These are phyloP conservation scores for Yamadazyma aaseri DNA, from an alignment of 1,139 yeast genomes.

Conservation along the genomic window DNA sequence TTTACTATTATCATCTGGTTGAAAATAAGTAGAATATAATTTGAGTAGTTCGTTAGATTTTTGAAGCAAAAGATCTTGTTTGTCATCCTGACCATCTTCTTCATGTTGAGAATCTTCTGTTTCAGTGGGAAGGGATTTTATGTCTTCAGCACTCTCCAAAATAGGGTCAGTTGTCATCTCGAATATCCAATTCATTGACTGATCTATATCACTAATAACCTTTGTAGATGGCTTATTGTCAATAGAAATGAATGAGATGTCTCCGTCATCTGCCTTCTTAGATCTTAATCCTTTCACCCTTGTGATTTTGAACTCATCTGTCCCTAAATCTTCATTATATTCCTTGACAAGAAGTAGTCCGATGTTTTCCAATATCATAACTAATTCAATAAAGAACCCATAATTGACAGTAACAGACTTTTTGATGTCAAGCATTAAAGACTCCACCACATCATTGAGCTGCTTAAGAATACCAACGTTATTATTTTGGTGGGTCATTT, in stretches of 20 bases:
- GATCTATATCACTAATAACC: slow-evolving; percentile 29
- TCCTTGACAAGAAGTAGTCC: slow-evolving; percentile 64
- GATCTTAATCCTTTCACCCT: slow-evolving; percentile 71
- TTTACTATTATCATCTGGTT: slow-evolving; percentile 14
- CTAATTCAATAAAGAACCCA: slow-evolving; percentile 43
- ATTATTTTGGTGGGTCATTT: slow-evolving; percentile 31
- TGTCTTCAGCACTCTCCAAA: slow-evolving; percentile 12
- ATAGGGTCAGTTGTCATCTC: slow-evolving; percentile 19
- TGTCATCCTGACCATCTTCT: slow-evolving; percentile 12
- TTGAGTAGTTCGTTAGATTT: slow-evolving; percentile 16
- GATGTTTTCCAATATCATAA: slow-evolving; percentile 69
- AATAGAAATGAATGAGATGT: slow-evolving; percentile 17
- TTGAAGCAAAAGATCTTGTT: slow-evolving; percentile 3
- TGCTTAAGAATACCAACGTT: slow-evolving; percentile 27
- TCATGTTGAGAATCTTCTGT: slow-evolving; percentile 12
- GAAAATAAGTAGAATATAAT: slow-evolving; percentile 20
- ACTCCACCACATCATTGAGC: slow-evolving; percentile 23
- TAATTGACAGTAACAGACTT: slow-evolving; percentile 22
- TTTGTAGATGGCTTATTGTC: slow-evolving; percentile 25
- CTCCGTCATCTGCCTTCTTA: slow-evolving; percentile 27
- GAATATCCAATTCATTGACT: slow-evolving; percentile 28
- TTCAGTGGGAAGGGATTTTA: slow-evolving; percentile 16
- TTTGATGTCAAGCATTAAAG: slow-evolving; percentile 21
- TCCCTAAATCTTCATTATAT: slow-evolving; percentile 19
- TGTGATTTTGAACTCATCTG: slow-evolving; percentile 44